phyloP scores from a whole-genome alignment of 1,139 yeast species.

The Diutina pseudorugosa region DNA sequence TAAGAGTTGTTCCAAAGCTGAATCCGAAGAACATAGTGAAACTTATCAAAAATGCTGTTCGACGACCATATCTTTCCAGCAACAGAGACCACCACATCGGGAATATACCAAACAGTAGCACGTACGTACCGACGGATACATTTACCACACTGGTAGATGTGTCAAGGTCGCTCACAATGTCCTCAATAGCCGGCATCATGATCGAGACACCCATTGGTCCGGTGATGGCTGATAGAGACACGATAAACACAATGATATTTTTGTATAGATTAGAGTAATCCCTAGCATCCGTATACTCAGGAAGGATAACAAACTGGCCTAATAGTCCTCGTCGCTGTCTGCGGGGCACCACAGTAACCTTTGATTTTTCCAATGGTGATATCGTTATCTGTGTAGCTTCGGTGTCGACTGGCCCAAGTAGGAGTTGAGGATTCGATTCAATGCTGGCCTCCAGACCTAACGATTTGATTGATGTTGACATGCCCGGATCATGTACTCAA shows the following conservation, averaged over 20 bases:
- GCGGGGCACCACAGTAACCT: not conserved
- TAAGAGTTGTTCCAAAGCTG: constrained; percentile 59
- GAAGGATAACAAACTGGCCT: constrained; percentile 38
- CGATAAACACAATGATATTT: constrained; percentile 42
- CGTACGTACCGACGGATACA: constrained; percentile 69
- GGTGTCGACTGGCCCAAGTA: not conserved
- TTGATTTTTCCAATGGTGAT: not conserved
- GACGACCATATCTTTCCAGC: constrained; percentile 64
- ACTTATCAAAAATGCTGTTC: constrained; percentile 60
- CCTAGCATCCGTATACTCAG: constrained; percentile 66
- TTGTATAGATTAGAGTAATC: constrained; percentile 42
- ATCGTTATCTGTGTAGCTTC: not conserved
- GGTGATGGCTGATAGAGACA: constrained; percentile 64
- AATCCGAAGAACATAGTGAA: constrained; percentile 54
- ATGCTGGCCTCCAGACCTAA: not conserved
- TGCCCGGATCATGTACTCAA: not conserved
- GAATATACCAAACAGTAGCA: constrained; percentile 61
- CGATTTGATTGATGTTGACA: not conserved
- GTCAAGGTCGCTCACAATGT: constrained; percentile 40
- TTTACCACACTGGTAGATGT: constrained; percentile 54
- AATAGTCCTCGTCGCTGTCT: constrained; percentile 41
- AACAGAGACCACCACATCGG: constrained; percentile 88
- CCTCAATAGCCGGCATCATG: constrained; percentile 64
- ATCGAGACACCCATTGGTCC: constrained; percentile 91
- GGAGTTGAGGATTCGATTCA: not conserved